phyloP scores from a whole-genome alignment of 768 basidiomycete genomes.

The Amylocystis lapponica region DNA sequence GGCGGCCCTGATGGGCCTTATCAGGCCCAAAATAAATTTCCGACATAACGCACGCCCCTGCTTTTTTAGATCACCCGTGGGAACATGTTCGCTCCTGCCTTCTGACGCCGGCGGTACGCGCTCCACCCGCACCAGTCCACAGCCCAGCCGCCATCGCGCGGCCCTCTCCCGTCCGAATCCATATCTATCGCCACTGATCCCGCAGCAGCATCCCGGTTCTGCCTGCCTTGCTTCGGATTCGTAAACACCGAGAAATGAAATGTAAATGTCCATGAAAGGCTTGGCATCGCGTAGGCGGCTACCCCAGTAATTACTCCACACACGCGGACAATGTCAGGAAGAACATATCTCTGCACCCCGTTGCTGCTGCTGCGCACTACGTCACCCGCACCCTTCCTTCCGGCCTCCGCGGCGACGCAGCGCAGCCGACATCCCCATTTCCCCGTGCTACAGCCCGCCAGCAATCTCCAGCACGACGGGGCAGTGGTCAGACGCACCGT shows the following conservation, averaged over 20 bases:
- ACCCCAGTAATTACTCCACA: not conserved
- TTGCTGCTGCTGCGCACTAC: slow-evolving; percentile 3
- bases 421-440: not conserved
- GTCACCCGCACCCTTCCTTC: not conserved
- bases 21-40: too few relatives aligned
- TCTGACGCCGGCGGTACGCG: too few relatives aligned
- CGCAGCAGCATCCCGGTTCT: not conserved
- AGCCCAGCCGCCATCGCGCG: not conserved
- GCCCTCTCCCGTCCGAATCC: not conserved
- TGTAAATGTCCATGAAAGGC: too few relatives aligned
- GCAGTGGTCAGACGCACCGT: slow-evolving; percentile 83
- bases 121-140: too few relatives aligned
- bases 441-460: slow-evolving; percentile 28
- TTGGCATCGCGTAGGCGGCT: too few relatives aligned
- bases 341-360: not conserved
- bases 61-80: too few relatives aligned
- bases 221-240: too few relatives aligned
- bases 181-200: not conserved
- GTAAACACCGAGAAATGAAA: too few relatives aligned
- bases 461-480: slow-evolving; percentile 76
- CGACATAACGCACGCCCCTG: too few relatives aligned
- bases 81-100: too few relatives aligned
- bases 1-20: too few relatives aligned
- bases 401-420: not conserved
- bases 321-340: too few relatives aligned